phyloP scores from a whole-genome alignment of 768 basidiomycete species.

The Astraeus odoratus region DNA sequence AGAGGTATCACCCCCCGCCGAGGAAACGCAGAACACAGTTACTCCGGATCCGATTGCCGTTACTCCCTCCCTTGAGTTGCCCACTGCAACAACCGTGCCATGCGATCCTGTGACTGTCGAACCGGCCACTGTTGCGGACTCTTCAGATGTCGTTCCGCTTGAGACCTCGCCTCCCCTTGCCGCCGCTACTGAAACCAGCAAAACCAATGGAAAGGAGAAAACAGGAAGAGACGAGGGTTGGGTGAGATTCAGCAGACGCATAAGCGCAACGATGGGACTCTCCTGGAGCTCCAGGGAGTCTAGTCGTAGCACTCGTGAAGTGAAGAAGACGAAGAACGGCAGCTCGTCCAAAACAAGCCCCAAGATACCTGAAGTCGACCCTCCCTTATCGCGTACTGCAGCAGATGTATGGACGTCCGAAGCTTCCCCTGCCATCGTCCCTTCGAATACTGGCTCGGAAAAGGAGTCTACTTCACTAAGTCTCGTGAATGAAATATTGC shows the following conservation, averaged over 20 bases:
- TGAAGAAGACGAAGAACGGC: conserved; percentile 30
- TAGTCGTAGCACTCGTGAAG: conserved; percentile 24
- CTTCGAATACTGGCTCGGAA: conserved; percentile 8
- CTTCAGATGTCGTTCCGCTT: conserved; percentile 17
- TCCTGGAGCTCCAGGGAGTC: conserved; percentile 23
- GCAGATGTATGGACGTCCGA: conserved; percentile 5
- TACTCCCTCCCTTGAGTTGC: conserved; percentile 4
- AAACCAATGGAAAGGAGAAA: conserved; percentile 30
- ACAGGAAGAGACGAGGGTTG: conserved; percentile 42
- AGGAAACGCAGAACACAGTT: conserved; percentile 1
- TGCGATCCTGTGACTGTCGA: conserved; percentile 7
- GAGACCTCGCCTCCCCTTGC: conserved; percentile 8
- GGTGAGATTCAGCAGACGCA: conserved; percentile 58
- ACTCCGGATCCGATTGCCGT: conserved; percentile 3
- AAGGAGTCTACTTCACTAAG: conserved; percentile 17
- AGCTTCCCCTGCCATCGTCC: background rate
- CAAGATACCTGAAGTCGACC: conserved; percentile 23
- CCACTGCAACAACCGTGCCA: conserved; percentile 3
- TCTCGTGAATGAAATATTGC: conserved; percentile 21
- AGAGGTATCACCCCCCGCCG: conserved; percentile 5
- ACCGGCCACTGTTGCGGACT: conserved; percentile 5
- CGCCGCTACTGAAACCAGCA: conserved; percentile 30
- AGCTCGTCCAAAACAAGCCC: conserved; percentile 22
- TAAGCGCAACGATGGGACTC: conserved; percentile 53
- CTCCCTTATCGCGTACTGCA: conserved; percentile 7